phyloP scores from a whole-genome alignment of 441 rosid species.

The Pelargonium myrrhifolium region DNA sequence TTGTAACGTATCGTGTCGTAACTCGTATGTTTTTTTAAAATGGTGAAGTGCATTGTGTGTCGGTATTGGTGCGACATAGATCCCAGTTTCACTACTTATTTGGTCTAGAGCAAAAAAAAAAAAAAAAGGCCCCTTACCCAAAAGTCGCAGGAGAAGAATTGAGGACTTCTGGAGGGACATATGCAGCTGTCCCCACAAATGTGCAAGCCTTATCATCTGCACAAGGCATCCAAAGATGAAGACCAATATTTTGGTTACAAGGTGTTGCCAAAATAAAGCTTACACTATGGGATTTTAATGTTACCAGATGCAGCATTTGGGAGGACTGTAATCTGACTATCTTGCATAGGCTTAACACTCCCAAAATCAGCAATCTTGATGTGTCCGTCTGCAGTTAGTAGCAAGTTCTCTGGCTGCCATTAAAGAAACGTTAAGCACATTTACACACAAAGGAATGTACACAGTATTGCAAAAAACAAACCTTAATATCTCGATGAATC shows the following conservation, averaged over 20 bases:
- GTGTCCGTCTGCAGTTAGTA: slow-evolving; percentile 80
- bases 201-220: slow-evolving; percentile 95
- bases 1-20: no score
- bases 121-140: slow-evolving; percentile 41
- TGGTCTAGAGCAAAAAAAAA: background rate
- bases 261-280: background rate
- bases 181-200: slow-evolving; percentile 96
- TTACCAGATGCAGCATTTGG: slow-evolving; percentile 95
- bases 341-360: slow-evolving; percentile 99
- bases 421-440: slow-evolving; percentile 26
- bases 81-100: background rate
- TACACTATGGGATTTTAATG: slow-evolving; percentile 13
- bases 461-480: slow-evolving; percentile 15
- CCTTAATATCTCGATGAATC: slow-evolving; percentile 97
- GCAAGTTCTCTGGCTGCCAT: slow-evolving; percentile 92
- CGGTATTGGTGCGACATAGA: no score
- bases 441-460: background rate
- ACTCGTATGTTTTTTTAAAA: no score
- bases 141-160: slow-evolving; percentile 97
- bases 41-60: no score
- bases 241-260: background rate
- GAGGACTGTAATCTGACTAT: slow-evolving; percentile 78
- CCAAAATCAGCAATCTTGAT: slow-evolving; percentile 98
- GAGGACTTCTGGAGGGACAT: slow-evolving; percentile 98
- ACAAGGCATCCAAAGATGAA: background rate